Evolutionary conservation across 441 rosid species (phyloP), one percentile per base, ranked within the genome.

Genomic region (Theobroma grandiflorum): DNA sequence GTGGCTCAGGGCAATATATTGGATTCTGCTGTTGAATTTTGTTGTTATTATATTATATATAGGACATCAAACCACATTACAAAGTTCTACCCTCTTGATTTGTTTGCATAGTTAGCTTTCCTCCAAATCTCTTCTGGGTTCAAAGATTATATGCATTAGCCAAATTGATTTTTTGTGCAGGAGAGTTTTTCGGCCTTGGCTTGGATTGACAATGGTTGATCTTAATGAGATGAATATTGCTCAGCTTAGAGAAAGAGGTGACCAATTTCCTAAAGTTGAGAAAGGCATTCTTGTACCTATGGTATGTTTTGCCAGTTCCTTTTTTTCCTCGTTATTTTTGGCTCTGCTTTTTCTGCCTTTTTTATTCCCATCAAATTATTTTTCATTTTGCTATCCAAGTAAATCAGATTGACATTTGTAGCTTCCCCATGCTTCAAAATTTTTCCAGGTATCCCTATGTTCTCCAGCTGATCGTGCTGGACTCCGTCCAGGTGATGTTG

Each of bases 391-490:
- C 20, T 0, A 75, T 26, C 8, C 57, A 62, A 74, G 45, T 42
- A 7, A 47, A 75, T 62, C 57, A 12, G 43, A 9, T 38, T 3
- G 8, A 2, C 11, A 31, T 33, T 37, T 63, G n/a, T 31, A 26
- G 40, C 77, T 65, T 74, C 3, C 50, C 68, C n/a, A 0, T 12
- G 6, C 71, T 61, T 74, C 10, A 20, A 43, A 50, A 11, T 76
- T 81, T 59, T 61, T 71, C 72, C 78, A 94, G 99, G 96, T 94
- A 80, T 89, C 92, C 59, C 97, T 97, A 1, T 98, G 96, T 11
- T 95, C 97, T 33, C 99, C 97, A 3, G 96, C 93, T n/a, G 94
- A 93, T 81, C 87, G 75, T 65, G 97, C 98, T 57, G 99, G 99
- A 77, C 91, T 95, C 85, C 86, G 33, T 78, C 96, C 96, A 4